Percentiles rank a stretch among this genome's conserved stretches.
Conservation (phyloP, 1,284 basidiomycete species). For the Boletus mariae region DNA sequence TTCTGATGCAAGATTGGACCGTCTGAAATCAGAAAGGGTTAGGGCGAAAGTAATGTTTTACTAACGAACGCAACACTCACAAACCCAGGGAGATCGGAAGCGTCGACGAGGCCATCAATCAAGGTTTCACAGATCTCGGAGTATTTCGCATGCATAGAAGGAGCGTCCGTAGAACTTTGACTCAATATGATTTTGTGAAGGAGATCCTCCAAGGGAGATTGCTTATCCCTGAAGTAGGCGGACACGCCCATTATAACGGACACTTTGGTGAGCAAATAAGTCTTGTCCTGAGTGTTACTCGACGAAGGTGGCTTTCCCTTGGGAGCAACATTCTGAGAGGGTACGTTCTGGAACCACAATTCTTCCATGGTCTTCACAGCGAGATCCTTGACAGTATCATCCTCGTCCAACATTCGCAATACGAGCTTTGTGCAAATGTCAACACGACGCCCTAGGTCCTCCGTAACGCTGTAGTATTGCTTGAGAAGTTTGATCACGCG, state of each 20-base stretch:
- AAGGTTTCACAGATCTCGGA: constrained; percentile 77
- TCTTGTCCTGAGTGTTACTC: constrained; percentile 44
- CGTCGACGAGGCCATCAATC: constrained; percentile 86
- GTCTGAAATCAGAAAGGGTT: constrained; percentile 45
- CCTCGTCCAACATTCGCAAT: constrained; percentile 84
- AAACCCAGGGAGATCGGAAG: constrained; percentile 71
- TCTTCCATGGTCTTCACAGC: constrained; percentile 87
- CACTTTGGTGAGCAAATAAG: constrained; percentile 56
- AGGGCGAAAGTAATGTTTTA: background rate
- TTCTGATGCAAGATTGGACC: constrained; percentile 76
- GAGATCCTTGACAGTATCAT: constrained; percentile 89
- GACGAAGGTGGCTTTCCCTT: constrained; percentile 36
- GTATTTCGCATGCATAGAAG: constrained; percentile 59
- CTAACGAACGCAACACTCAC: constrained; percentile 43
- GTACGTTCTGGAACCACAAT: constrained; percentile 70
- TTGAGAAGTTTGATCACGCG: constrained; percentile 92
- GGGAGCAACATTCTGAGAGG: constrained; percentile 30
- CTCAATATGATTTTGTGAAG: constrained; percentile 73
- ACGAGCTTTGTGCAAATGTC: constrained; percentile 87
- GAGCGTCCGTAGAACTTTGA: constrained; percentile 34
- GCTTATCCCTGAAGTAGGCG: constrained; percentile 75
- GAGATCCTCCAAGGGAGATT: constrained; percentile 81
- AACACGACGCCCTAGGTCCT: constrained; percentile 57
- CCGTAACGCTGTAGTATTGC: constrained; percentile 69
- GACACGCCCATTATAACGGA: constrained; percentile 83